Base-by-base conservation (phyloP, 1,284 basidiomycete species). In the Taiwanofungus camphoratus region DNA sequence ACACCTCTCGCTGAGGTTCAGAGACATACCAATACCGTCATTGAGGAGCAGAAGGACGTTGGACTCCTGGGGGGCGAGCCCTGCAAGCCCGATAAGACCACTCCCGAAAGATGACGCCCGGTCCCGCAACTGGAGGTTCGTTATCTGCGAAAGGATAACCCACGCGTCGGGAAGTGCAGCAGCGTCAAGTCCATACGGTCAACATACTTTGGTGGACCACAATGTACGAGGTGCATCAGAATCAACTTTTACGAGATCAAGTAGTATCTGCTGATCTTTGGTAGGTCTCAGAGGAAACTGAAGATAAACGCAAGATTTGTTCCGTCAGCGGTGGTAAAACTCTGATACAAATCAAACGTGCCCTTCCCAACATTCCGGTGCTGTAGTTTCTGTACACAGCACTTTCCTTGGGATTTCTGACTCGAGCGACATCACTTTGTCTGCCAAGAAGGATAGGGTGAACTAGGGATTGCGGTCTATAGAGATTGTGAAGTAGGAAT, bases 371-470 rank as follows among this genome's bases (percentile, higher is more conserved):
- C 45, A 86, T 68, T 4, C 86, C 86, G 19, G 85, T 88, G 8
- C 79, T 74, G 70, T 90, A 90, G 66, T 89, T 89, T 56, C 87
- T 77, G 60, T 88, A 88, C 5, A 87, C 69, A 2, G 87, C 82
- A 55, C 85, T 88, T 62, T 90, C 85, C 21, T 73, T 68, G 5
- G 81, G 73, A 51, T 87, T 79, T 39, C 87, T 68, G 6, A 88
- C 86, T 33, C 84, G 75, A n/a, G 79, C 80, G 21, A 80, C 82
- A 64, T 91, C 87, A 53, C 86, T 87, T 67, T 90, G 87, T 35
- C 87, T 69, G 11, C 87, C 87, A 2, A 90, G 74, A 7, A 90
- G 71, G 52, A 90, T 86, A 9, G 87, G 87, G 54, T 91, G 88
- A 0, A 88, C 85, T 29, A 90, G 74, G 1, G 87, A 79, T 52